These are phyloP conservation scores for Camellia sinensis DNA, from an alignment of 148 eudicot genomes.

Conservation along the genomic window DNA sequence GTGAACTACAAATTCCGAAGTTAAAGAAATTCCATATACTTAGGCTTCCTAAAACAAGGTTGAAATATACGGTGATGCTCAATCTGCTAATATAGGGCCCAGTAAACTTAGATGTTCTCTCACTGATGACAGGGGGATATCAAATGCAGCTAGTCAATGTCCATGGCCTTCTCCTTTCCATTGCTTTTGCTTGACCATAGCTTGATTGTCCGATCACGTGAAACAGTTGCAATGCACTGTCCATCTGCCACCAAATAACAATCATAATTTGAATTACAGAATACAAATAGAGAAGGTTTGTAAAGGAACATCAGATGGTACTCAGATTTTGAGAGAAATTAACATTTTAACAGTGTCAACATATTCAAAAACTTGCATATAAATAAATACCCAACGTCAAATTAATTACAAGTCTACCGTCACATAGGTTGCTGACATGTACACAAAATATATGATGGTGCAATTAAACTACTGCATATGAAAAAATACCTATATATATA, in stretches of 20 bases:
- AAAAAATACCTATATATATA: too few relatives aligned
- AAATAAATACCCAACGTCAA: too few relatives aligned
- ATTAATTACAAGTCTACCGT: too few relatives aligned
- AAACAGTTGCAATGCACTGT: slow-evolving; percentile 68
- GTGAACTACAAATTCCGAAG: too few relatives aligned
- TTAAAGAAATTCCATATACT: background rate
- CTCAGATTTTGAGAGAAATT: too few relatives aligned
- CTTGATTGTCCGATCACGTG: slow-evolving; percentile 86
- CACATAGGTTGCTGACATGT: too few relatives aligned
- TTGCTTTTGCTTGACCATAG: slow-evolving; percentile 60
- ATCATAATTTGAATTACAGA: background rate
- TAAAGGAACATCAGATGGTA: background rate
- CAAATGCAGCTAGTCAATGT: slow-evolving; percentile 41
- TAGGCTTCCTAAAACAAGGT: background rate
- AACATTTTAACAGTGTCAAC: too few relatives aligned
- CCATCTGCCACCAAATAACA: slow-evolving; percentile 61
- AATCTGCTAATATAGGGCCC: background rate
- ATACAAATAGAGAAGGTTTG: background rate
- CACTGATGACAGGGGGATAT: background rate
- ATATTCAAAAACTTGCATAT: too few relatives aligned
- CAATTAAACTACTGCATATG: too few relatives aligned
- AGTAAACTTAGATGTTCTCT: background rate
- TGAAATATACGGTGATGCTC: background rate
- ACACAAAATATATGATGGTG: too few relatives aligned
- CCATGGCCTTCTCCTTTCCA: slow-evolving; percentile 69